These are phyloP conservation scores for Poa pratensis DNA, from an alignment of 176 grass and related monocot genomes.

Conservation along the genomic window DNA sequence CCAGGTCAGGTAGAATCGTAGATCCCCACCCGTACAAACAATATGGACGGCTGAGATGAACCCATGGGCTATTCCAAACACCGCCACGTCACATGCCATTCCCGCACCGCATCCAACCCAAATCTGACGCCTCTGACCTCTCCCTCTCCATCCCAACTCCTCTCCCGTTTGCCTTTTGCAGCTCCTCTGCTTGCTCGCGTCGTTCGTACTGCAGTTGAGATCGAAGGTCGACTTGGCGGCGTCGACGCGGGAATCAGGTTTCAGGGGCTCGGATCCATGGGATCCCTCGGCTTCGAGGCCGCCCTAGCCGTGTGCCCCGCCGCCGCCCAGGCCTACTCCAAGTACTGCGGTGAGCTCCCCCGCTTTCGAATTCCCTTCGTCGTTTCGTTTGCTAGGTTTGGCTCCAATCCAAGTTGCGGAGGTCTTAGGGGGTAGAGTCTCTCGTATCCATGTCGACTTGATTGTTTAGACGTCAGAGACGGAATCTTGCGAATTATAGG, in stretches of 20 bases:
- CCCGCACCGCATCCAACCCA: too few relatives aligned
- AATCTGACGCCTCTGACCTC: constrained; percentile 24
- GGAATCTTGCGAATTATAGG: constrained; percentile 15
- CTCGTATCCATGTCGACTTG: background rate
- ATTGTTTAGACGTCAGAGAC: constrained; percentile 11
- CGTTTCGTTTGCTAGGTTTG: background rate
- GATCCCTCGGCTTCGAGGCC: constrained; percentile 38
- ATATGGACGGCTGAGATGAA: constrained; percentile 18
- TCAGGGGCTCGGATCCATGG: constrained; percentile 51
- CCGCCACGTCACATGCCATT: background rate
- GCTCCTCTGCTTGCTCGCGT: constrained; percentile 28
- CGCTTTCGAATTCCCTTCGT: background rate
- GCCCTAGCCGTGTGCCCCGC: constrained; percentile 50
- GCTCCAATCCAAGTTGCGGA: background rate
- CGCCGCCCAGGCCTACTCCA: constrained; percentile 69
- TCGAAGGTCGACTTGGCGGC: constrained; percentile 20
- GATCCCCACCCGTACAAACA: background rate
- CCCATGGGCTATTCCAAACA: background rate
- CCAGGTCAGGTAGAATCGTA: too few relatives aligned
- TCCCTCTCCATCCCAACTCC: background rate
- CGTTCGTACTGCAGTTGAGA: constrained; percentile 36
- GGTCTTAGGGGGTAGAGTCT: constrained; percentile 11
- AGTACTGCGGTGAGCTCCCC: constrained; percentile 78
- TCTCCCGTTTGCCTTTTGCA: background rate
- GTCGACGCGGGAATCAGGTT: constrained; percentile 37